Evolutionary conservation across 208 protist genomes (phyloP), one percentile per base, ranked within the genome.

Genomic region (Leptomonas pyrrhocoris): DNA sequence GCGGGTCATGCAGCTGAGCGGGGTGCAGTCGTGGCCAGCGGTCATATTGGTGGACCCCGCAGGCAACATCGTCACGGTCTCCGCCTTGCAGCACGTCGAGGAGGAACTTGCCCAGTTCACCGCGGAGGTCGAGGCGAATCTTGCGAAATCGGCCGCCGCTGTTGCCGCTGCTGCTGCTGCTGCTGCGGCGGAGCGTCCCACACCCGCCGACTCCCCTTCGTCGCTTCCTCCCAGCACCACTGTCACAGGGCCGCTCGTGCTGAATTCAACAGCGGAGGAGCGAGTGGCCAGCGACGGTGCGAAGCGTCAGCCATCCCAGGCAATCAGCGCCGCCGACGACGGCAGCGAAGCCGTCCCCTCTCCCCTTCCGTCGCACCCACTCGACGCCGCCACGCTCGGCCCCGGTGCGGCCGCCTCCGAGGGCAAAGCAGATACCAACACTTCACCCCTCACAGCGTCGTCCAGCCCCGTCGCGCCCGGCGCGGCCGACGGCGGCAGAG

Each of bases 41-140:
- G 83, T 94, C 12, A 42, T 91, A 23, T 77, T 94, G 19, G 59
- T 94, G 30, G 85, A 84, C 67, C 83, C 88, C 1, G 38, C 43
- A 9, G 88, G 88, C 28, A 79, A 73, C 40, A 34, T 94, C 8
- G 70, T 94, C 21, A 88, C 80, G 2, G 67, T 50, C 16, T 51
- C 69, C 6, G 85, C 77, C 6, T 74, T 91, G 48, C 67, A 82
- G 27, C 73, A 84, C 73, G 70, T 94, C 25, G 83, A 91, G 68
- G 50, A 73, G 53, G 88, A 94, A 56, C 64, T 91, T 21, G 40
- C 49, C 28, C 63, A 59, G 13, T 80, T 66, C 45, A 56, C 68
- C 4, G 43, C 73, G 30, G 61, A 74, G 28, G 57, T 83, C 21
- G 55, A 66, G n/a, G 23, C 23, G 27, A 34, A 21, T 3, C 16